phyloP scores from a whole-genome alignment of 495 filamentous ascomycete genomes.

The Aspergillus homomorphus region DNA sequence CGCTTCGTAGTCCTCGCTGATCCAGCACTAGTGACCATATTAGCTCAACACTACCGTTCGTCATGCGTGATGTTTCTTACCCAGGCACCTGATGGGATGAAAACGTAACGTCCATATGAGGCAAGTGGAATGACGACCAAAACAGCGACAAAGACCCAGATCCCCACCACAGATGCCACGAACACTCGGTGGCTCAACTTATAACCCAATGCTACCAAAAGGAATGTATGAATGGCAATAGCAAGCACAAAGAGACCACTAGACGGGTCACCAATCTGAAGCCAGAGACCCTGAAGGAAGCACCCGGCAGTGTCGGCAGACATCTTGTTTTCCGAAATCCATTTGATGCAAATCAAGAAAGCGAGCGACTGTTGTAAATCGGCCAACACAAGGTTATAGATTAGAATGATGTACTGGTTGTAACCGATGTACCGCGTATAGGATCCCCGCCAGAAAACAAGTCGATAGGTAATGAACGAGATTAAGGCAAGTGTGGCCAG shows the following conservation, averaged over 20 bases:
- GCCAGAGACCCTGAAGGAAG: constrained; percentile 68
- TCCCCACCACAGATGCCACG: constrained; percentile 43
- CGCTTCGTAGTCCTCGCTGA: constrained; percentile 55
- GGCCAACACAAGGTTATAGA: constrained; percentile 71
- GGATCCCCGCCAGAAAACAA: constrained; percentile 54
- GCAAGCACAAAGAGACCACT: constrained; percentile 68
- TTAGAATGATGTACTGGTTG: constrained; percentile 73
- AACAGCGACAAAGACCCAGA: constrained; percentile 60
- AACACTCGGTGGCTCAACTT: constrained; percentile 54
- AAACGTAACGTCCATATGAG: constrained; percentile 54
- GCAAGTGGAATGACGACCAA: constrained; percentile 56
- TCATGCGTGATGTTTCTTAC: constrained; percentile 32
- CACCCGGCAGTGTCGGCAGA: constrained; percentile 54
- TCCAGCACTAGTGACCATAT: constrained; percentile 60
- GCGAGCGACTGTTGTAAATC: constrained; percentile 69
- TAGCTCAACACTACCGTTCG: background rate
- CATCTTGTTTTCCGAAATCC: constrained; percentile 56
- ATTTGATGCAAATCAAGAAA: constrained; percentile 64
- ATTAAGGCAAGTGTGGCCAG: constrained; percentile 51
- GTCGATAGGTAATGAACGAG: constrained; percentile 54
- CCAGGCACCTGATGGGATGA: constrained; percentile 61
- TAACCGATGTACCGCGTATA: constrained; percentile 47
- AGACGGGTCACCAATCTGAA: constrained; percentile 66
- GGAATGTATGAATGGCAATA: constrained; percentile 68
- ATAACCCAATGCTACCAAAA: constrained; percentile 57